phyloP scores from a whole-genome alignment of 2,329 filamentous ascomycete genomes.

The Grosmannia clavigera region DNA sequence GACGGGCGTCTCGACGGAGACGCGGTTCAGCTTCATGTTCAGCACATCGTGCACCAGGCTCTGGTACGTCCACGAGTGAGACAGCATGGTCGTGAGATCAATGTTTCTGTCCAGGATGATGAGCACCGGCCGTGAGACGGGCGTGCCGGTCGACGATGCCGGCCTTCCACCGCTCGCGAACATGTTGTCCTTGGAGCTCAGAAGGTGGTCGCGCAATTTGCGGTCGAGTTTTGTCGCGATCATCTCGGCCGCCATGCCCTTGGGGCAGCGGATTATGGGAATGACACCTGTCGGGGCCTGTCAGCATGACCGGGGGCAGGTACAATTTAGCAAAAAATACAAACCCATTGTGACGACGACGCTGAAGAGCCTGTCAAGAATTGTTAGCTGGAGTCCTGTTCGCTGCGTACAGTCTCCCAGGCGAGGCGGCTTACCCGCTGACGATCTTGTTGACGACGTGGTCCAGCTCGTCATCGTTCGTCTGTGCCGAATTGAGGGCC shows the following conservation, averaged over 20 bases:
- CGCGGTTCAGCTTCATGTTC: slow-evolving; percentile 57
- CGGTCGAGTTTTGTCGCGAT: slow-evolving; percentile 89
- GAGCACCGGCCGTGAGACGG: slow-evolving; percentile 72
- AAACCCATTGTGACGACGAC: slow-evolving; percentile 95
- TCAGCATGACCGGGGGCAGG: not conserved
- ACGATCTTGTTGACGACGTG: slow-evolving; percentile 81
- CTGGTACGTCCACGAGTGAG: slow-evolving; percentile 75
- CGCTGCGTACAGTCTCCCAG: not conserved
- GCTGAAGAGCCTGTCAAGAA: slow-evolving; percentile 56
- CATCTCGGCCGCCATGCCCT: slow-evolving; percentile 84
- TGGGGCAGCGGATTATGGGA: slow-evolving; percentile 89
- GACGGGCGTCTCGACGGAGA: slow-evolving; percentile 74
- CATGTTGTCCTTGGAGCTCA: slow-evolving; percentile 96
- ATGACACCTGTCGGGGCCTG: slow-evolving; percentile 53
- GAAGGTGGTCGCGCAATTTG: slow-evolving; percentile 88
- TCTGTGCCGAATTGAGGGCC: slow-evolving; percentile 88
- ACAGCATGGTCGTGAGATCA: slow-evolving; percentile 95
- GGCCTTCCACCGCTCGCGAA: slow-evolving; percentile 59
- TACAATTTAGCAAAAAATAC: slow-evolving; percentile 18
- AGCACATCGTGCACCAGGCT: slow-evolving; percentile 61
- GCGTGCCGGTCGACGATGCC: slow-evolving; percentile 44
- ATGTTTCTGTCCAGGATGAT: slow-evolving; percentile 92
- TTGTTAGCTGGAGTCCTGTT: not conserved
- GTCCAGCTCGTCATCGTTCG: slow-evolving; percentile 82
- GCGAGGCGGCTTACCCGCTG: slow-evolving; percentile 40